phyloP scores from a whole-genome alignment of 257 asterid species.

The Salvia miltiorrhiza region DNA sequence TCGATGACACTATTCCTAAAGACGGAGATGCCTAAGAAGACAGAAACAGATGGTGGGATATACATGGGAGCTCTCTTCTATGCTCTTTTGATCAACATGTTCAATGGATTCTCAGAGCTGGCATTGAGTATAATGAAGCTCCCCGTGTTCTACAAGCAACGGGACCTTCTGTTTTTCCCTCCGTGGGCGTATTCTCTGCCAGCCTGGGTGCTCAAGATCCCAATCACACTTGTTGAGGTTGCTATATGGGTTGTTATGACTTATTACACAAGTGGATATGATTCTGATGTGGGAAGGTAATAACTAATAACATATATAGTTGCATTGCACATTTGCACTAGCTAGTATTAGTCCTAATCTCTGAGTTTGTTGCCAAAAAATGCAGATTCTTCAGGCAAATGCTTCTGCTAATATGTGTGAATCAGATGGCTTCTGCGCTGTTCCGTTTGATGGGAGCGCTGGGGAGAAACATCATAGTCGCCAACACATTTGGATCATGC shows the following conservation, averaged over 20 bases:
- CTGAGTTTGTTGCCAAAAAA: slow-evolving; percentile 14
- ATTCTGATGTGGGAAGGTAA: slow-evolving; percentile 53
- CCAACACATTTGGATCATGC: slow-evolving; percentile 62
- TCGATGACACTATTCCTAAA: slow-evolving; percentile 61
- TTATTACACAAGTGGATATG: slow-evolving; percentile 58
- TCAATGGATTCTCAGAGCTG: slow-evolving; percentile 73
- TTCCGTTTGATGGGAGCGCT: slow-evolving; percentile 61
- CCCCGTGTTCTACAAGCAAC: slow-evolving; percentile 79
- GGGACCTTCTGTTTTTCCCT: slow-evolving; percentile 75
- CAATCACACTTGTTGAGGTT: slow-evolving; percentile 52
- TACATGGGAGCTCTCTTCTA: slow-evolving; percentile 70
- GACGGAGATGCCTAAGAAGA: slow-evolving; percentile 48
- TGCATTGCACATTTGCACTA: neutral
- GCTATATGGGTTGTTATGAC: slow-evolving; percentile 45
- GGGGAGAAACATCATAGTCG: slow-evolving; percentile 63
- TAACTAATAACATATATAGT: neutral
- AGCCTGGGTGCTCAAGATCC: slow-evolving; percentile 62
- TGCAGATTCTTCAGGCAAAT: slow-evolving; percentile 57
- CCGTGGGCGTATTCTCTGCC: slow-evolving; percentile 82
- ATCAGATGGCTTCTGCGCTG: slow-evolving; percentile 58
- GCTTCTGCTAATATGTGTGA: slow-evolving; percentile 41
- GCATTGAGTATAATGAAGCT: slow-evolving; percentile 67
- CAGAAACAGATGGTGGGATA: slow-evolving; percentile 51
- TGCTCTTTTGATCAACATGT: slow-evolving; percentile 52
- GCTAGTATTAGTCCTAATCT: neutral